Evolutionary conservation across 345 rosid species (phyloP), one percentile per base, ranked within the genome.

Genomic region (Hirschfeldia incana): DNA sequence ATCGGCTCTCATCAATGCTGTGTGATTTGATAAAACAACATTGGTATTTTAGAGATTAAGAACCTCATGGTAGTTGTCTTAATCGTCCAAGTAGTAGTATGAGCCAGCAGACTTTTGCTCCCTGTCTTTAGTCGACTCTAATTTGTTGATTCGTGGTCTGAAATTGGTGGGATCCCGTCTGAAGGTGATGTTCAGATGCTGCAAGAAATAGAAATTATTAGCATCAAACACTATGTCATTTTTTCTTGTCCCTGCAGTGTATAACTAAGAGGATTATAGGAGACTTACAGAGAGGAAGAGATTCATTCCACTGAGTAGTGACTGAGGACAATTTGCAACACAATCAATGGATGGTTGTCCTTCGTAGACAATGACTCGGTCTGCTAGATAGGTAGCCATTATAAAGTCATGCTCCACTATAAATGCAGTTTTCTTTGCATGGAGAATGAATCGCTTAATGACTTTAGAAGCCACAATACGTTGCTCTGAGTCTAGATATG

Each of bases 401-500:
- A 95, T 95, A 77, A 93, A 95, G 81, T 95, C 98, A 76, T 95
- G 99, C 87, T 95, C 99, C 29, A 95, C 99, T 17, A 95, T 86
- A 44, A 95, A 93, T 66, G 98, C 99, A 44, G 98, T 95, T 86
- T 95, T 95, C 92, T 93, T 93, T 0, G 98, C 98, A 70, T 93
- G 98, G 66, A 95, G 94, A 74, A 95, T 95, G 80, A 93, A 95
- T 83, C 98, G 87, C 89, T 95, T 91, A 32, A 93, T 95, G 84
- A 95, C 99, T 89, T 93, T 93, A 26, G 97, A 92, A 76, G 99
- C 99, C 82, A 91, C 91, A 28, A 93, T 93, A 84, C 98, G 97
- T 86, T 93, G 99, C 94, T 95, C 99, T 3, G 99, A 95, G 66
- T 95, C 99, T 13, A 95, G 94, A 85, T 95, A 91, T 12, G 99